These are phyloP conservation scores for Botrytis byssoidea DNA, from an alignment of 2,329 filamentous ascomycete species.

Conservation along the genomic window DNA sequence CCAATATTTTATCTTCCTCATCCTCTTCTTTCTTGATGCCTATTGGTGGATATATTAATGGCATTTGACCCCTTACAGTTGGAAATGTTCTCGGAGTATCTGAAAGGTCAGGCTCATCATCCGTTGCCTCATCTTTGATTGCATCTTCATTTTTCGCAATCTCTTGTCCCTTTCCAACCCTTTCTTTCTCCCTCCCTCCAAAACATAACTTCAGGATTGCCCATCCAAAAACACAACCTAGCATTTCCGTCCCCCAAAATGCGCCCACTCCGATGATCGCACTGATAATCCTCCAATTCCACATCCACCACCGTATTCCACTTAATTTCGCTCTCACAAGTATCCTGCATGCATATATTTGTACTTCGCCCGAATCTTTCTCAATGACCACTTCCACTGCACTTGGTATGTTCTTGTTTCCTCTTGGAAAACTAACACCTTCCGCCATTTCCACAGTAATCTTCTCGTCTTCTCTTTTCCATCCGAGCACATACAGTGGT, in stretches of 20 bases:
- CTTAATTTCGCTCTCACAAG: constrained; percentile 71
- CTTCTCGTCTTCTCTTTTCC: constrained; percentile 60
- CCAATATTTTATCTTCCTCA: constrained; percentile 33
- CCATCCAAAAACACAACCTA: constrained; percentile 67
- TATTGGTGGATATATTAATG: constrained; percentile 43
- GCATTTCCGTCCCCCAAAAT: constrained; percentile 77
- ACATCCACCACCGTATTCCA: constrained; percentile 83
- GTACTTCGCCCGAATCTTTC: constrained; percentile 55
- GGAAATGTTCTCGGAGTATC: constrained; percentile 48
- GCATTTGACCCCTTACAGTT: constrained; percentile 44
- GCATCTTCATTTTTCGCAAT: constrained; percentile 15
- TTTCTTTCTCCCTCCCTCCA: constrained; percentile 28
- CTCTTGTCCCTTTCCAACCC: constrained; percentile 31
- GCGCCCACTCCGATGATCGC: constrained; percentile 65
- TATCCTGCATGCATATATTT: constrained; percentile 71
- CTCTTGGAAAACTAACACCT: constrained; percentile 58
- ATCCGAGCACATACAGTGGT: constrained; percentile 67
- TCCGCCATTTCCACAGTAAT: constrained; percentile 73
- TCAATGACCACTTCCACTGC: constrained; percentile 48
- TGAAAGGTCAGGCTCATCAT: constrained; percentile 41
- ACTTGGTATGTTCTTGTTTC: constrained; percentile 46
- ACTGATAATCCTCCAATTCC: constrained; percentile 70
- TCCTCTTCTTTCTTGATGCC: constrained; percentile 36
- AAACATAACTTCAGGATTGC: constrained; percentile 42
- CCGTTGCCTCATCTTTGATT: constrained; percentile 21